Evolutionary conservation across 2,329 filamentous ascomycete genomes (phyloP).

Genomic region (Aspergillus sp.): DNA sequence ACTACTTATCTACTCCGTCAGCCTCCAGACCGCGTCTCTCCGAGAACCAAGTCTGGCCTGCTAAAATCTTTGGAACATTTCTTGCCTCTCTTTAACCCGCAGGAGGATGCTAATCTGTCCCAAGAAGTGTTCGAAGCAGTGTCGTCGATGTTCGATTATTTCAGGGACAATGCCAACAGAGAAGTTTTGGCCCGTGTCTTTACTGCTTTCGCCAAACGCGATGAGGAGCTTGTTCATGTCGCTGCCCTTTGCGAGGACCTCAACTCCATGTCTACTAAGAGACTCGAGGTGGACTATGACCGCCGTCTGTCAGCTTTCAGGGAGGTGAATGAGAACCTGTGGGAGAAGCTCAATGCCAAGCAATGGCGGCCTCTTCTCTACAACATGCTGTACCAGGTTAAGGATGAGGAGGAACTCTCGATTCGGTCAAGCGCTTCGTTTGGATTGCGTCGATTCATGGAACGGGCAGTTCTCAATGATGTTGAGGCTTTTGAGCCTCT

Average conservation of each 20-base stretch:
- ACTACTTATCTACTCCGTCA: conserved; percentile 80
- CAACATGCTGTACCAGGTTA: conserved; percentile 86
- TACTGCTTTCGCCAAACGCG: conserved; percentile 66
- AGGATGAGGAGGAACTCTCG: conserved; percentile 82
- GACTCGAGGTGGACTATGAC: conserved; percentile 85
- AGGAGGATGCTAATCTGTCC: conserved; percentile 60
- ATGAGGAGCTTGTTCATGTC: conserved; percentile 61
- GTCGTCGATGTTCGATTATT: conserved; percentile 83
- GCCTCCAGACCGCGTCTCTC: conserved; percentile 78
- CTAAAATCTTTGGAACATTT: conserved; percentile 80
- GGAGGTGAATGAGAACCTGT: conserved; percentile 65
- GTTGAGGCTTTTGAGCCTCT: conserved; percentile 58
- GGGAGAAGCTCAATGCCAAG: conserved; percentile 60
- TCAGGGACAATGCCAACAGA: conserved; percentile 78
- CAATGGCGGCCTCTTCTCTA: conserved; percentile 88
- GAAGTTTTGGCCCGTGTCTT: conserved; percentile 73
- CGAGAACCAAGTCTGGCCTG: conserved; percentile 78
- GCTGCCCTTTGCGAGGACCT: conserved; percentile 73
- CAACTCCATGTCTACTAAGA: conserved; percentile 72
- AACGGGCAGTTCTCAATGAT: conserved; percentile 55
- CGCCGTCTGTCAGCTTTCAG: conserved; percentile 76
- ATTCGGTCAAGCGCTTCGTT: conserved; percentile 82
- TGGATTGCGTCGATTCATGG: conserved; percentile 74
- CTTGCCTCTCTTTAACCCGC: conserved; percentile 63
- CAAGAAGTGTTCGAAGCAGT: conserved; percentile 71